Conservation (phyloP, 108 stramenopile species). For the Licmophora abbreviata region DNA sequence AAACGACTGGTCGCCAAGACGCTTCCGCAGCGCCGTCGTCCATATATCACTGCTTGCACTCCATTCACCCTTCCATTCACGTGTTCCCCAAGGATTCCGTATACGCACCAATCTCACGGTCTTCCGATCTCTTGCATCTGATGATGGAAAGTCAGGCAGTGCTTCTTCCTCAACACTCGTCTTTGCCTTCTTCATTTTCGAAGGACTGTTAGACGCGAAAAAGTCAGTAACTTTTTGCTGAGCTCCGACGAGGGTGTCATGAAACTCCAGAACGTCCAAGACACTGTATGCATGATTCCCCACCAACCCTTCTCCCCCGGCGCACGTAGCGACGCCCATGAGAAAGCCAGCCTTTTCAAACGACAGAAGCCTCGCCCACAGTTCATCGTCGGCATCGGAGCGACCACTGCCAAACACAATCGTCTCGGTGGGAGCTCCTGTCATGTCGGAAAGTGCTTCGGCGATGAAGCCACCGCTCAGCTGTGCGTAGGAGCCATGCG, state of each 20-base stretch:
- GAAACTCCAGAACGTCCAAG: constrained; percentile 79
- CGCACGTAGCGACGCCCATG: constrained; percentile 71
- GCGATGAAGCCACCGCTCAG: constrained; percentile 78
- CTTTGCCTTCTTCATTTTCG: constrained; percentile 15
- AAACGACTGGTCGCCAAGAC: constrained; percentile 25
- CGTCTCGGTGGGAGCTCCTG: constrained; percentile 59
- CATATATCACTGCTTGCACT: constrained; percentile 20
- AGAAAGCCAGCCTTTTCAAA: constrained; percentile 40
- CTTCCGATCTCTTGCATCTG: constrained; percentile 61
- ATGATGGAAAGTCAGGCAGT: constrained; percentile 51
- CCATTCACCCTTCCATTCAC: constrained; percentile 46
- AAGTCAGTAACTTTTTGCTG: constrained; percentile 36
- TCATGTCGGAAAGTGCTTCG: constrained; percentile 81
- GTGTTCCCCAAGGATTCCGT: constrained; percentile 61
- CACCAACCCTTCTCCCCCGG: constrained; percentile 65
- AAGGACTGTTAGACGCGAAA: constrained; percentile 18
- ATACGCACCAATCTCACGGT: constrained; percentile 65
- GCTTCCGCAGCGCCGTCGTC: constrained; percentile 20
- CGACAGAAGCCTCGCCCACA: constrained; percentile 59
- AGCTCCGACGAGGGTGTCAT: constrained; percentile 32
- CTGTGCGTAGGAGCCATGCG: constrained; percentile 70
- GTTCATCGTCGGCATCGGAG: constrained; percentile 21
- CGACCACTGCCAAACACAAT: constrained; percentile 15
- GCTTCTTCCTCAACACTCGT: constrained; percentile 21
- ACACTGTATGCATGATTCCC: constrained; percentile 92